phyloP scores from a whole-genome alignment of 345 rosid genomes.

The Sonneratia caseolaris region DNA sequence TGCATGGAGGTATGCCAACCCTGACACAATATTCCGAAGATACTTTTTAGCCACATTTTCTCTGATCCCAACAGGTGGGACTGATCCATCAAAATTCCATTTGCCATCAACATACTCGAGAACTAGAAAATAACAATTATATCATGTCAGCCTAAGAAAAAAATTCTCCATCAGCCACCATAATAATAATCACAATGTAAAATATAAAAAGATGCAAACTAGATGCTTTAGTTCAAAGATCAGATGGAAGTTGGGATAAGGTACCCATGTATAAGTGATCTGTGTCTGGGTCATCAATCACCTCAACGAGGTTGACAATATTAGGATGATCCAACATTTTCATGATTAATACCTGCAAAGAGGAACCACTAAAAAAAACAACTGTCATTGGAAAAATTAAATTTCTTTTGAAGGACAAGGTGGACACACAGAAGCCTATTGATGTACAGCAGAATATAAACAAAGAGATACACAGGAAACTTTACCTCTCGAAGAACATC shows the following conservation, averaged over 20 bases:
- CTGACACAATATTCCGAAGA: conserved; percentile 74
- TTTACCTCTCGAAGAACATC: conserved; percentile 94
- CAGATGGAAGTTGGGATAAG: conserved; percentile 2
- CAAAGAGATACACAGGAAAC: background rate
- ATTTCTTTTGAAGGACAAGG: too few species aligned
- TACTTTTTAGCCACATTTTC: conserved; percentile 81
- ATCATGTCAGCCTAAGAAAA: conserved; percentile 8
- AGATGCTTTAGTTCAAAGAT: too few species aligned
- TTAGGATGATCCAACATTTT: conserved; percentile 92
- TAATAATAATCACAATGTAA: background rate
- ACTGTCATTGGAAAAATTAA: background rate
- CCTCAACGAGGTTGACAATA: conserved; percentile 91
- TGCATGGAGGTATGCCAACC: conserved; percentile 85
- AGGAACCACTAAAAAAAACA: background rate
- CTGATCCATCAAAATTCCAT: conserved; percentile 60
- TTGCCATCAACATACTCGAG: conserved; percentile 93
- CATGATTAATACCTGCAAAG: conserved; percentile 77
- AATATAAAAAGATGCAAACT: background rate
- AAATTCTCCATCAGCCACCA: background rate
- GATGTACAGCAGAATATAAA: background rate
- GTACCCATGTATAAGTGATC: conserved; percentile 99
- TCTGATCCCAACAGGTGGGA: conserved; percentile 49
- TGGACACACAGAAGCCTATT: too few species aligned
- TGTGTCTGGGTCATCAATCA: conserved; percentile 89
- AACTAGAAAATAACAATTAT: conserved; percentile 33